These are phyloP conservation scores for Pestalotiopsis sp. DNA, from an alignment of 2,329 filamentous ascomycete genomes.

Conservation along the genomic window DNA sequence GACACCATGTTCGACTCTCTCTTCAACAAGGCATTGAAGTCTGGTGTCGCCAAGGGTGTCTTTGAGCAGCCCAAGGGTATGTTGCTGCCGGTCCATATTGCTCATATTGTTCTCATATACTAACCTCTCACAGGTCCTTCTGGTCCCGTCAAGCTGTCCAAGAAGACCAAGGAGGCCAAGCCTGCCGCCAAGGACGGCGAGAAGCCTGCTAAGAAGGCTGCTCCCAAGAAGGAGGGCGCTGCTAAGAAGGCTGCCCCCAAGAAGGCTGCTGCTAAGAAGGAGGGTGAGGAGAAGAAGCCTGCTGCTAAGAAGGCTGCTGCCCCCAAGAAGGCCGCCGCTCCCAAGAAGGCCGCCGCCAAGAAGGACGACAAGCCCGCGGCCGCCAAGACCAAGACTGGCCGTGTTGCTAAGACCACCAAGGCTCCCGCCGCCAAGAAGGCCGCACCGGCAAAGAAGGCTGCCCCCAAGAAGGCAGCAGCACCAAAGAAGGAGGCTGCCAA, in stretches of 20 bases:
- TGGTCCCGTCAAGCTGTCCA: conserved; percentile 88
- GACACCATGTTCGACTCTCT: conserved; percentile 64
- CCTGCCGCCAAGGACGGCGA: conserved; percentile 32
- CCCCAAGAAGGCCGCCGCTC: conserved; percentile 36
- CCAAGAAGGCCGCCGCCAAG: conserved; percentile 45
- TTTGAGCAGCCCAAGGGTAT: conserved; percentile 91
- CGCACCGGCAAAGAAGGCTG: conserved; percentile 42
- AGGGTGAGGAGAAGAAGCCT: conserved; percentile 54
- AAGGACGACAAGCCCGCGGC: conserved; percentile 80
- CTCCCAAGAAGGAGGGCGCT: conserved; percentile 42
- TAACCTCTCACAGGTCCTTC: conserved; percentile 66
- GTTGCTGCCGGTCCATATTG: conserved; percentile 31
- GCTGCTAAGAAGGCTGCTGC: conserved; percentile 65
- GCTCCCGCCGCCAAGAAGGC: conserved; percentile 47
- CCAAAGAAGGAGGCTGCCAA: conserved; percentile 41
- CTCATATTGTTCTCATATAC: conserved; percentile 3
- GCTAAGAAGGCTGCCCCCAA: conserved; percentile 70
- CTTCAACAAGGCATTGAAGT: conserved; percentile 72
- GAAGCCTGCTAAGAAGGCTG: conserved; percentile 40
- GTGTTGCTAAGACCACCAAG: conserved; percentile 43
- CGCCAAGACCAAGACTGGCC: conserved; percentile 46
- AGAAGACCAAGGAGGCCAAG: conserved; percentile 64
- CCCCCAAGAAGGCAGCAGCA: conserved; percentile 41
- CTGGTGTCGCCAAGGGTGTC: conserved; percentile 82
- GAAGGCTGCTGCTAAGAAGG: conserved; percentile 41